phyloP scores from a whole-genome alignment of 805 yeast genomes.

The Candida gorgasii region DNA sequence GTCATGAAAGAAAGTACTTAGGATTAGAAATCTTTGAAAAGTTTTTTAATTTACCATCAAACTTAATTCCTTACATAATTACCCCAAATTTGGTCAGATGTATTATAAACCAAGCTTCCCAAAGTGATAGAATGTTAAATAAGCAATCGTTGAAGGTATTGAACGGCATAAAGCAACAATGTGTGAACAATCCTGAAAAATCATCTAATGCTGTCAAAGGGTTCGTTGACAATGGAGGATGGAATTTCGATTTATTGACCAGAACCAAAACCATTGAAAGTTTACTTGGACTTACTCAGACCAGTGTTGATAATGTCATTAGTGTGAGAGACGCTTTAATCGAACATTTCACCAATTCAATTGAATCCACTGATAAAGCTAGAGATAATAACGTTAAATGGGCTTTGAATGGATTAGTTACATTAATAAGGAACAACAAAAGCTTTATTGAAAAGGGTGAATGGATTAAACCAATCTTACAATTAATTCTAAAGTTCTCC shows the following conservation, averaged over 20 bases:
- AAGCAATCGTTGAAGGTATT: slow-evolving; percentile 62
- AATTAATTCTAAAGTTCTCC: slow-evolving; percentile 40
- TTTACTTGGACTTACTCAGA: slow-evolving; percentile 27
- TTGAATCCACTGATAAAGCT: slow-evolving; percentile 24
- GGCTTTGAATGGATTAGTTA: slow-evolving; percentile 59
- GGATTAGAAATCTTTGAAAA: slow-evolving; percentile 74
- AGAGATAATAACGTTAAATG: slow-evolving; percentile 50
- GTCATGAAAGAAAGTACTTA: slow-evolving; percentile 83
- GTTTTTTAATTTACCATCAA: slow-evolving; percentile 33
- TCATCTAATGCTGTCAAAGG: slow-evolving; percentile 33
- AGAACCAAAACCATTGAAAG: slow-evolving; percentile 65
- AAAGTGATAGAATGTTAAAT: slow-evolving; percentile 62
- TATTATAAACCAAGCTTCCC: slow-evolving; percentile 73
- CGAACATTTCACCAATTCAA: slow-evolving; percentile 23
- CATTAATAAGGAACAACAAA: slow-evolving; percentile 51
- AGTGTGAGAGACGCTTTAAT: slow-evolving; percentile 26
- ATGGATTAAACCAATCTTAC: slow-evolving; percentile 35
- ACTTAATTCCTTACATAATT: slow-evolving; percentile 35
- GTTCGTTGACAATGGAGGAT: slow-evolving; percentile 45
- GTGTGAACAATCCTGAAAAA: slow-evolving; percentile 38
- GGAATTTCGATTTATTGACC: slow-evolving; percentile 75
- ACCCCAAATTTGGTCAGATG: slow-evolving; percentile 70
- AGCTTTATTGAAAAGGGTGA: slow-evolving; percentile 15
- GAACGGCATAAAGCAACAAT: slow-evolving; percentile 38
- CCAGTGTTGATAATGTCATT: slow-evolving; percentile 20